Percentiles rank a stretch among this genome's conserved stretches.
Conservation (phyloP, 2,329 filamentous ascomycete species). For the Aspergillus sp. region DNA sequence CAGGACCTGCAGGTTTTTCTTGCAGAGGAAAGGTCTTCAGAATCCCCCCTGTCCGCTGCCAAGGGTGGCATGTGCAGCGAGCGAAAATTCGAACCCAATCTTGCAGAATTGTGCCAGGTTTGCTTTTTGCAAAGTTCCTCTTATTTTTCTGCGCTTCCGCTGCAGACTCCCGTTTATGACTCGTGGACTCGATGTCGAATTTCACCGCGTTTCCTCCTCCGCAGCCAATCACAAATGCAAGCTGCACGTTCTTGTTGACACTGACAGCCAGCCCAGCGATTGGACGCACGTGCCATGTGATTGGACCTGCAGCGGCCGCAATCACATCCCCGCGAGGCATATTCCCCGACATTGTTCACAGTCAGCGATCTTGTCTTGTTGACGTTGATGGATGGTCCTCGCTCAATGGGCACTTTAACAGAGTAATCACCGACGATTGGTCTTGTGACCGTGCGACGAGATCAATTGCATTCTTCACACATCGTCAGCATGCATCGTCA, state of each 20-base stretch:
- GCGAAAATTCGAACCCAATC: neutral
- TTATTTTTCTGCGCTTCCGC: neutral
- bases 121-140: neutral
- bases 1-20: neutral
- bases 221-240: neutral
- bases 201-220: neutral
- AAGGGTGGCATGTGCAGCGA: neutral
- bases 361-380: neutral
- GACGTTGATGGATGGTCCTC: neutral
- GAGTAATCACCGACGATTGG: neutral
- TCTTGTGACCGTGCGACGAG: neutral
- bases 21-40: neutral
- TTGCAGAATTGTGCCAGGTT: slow-evolving; percentile 1
- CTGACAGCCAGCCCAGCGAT: neutral
- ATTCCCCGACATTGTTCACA: neutral
- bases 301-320: neutral
- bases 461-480: neutral
- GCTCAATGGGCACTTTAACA: neutral
- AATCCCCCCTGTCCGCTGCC: neutral
- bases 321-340: neutral
- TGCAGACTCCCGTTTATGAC: neutral
- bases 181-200: neutral
- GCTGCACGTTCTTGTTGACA: slow-evolving; percentile 7
- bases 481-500: neutral
- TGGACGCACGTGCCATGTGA: slow-evolving; percentile 10